These are phyloP conservation scores for Chaetomium globosum DNA, from an alignment of 2,329 filamentous ascomycete species.

Conservation along the genomic window DNA sequence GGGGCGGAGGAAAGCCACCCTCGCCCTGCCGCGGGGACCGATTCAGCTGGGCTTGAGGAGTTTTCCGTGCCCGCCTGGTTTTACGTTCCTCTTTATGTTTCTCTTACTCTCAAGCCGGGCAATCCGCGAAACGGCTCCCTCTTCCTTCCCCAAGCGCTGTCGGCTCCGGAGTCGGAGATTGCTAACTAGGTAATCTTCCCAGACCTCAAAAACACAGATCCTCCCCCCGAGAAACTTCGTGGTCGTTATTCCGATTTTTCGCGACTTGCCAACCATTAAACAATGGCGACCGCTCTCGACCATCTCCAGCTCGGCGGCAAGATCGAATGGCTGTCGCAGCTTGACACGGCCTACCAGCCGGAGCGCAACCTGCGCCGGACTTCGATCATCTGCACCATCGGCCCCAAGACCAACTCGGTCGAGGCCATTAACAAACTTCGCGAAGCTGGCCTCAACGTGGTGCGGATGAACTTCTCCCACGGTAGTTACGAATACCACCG, in stretches of 20 bases:
- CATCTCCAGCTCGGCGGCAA: constrained; percentile 78
- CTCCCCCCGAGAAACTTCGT: constrained; percentile 15
- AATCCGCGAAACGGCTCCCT: neutral
- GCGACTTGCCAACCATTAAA: constrained; percentile 35
- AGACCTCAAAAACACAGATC: constrained; percentile 14
- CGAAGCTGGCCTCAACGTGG: constrained; percentile 89
- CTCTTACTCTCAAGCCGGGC: neutral
- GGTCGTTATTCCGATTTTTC: constrained; percentile 12
- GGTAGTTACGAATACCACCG: constrained; percentile 76
- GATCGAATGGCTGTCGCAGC: constrained; percentile 66
- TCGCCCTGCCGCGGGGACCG: neutral
- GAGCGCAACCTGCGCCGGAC: constrained; percentile 91
- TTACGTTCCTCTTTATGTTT: neutral
- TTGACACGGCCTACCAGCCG: constrained; percentile 87
- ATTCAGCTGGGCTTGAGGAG: constrained; percentile 3
- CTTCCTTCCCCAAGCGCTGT: constrained; percentile 5
- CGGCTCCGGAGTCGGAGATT: constrained; percentile 22
- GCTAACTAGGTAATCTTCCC: constrained; percentile 9
- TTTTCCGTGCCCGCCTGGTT: neutral
- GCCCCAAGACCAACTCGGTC: constrained; percentile 97
- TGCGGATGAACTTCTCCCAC: constrained; percentile 99
- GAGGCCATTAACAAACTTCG: constrained; percentile 96
- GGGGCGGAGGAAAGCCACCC: constrained; percentile 7
- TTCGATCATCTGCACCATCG: constrained; percentile 98
- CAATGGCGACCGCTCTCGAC: constrained; percentile 73